Percentiles rank a stretch among this genome's conserved stretches.
These are phyloP conservation scores for Pistacia integerrima DNA, from an alignment of 345 rosid species.

Conservation along the genomic window DNA sequence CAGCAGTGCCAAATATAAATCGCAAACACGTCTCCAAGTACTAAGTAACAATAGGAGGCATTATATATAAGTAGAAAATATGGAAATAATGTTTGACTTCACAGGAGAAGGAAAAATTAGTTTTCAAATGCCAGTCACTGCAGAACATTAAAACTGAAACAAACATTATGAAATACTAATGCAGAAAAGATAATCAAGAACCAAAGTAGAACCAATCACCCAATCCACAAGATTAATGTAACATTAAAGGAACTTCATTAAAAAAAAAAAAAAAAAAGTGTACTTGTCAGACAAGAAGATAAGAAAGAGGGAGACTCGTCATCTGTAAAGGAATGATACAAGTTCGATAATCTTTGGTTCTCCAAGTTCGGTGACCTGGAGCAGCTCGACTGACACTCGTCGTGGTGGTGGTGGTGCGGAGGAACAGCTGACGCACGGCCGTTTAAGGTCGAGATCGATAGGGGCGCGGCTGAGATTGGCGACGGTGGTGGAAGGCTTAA, in stretches of 20 bases:
- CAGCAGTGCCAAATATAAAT: background rate
- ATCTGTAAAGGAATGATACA: too few relatives aligned
- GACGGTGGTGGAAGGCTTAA: too few relatives aligned
- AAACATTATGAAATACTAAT: background rate
- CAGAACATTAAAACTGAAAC: background rate
- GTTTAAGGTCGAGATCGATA: too few relatives aligned
- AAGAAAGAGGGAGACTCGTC: background rate
- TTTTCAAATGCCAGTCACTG: background rate
- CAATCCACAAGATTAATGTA: background rate
- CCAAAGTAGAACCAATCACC: background rate
- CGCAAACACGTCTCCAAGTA: background rate
- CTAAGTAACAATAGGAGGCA: background rate
- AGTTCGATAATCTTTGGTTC: too few relatives aligned
- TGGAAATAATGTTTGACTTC: background rate
- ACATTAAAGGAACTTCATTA: background rate
- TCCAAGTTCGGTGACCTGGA: too few relatives aligned
- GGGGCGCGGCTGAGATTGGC: too few relatives aligned
- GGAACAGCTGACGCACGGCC: too few relatives aligned
- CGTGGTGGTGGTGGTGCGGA: too few relatives aligned
- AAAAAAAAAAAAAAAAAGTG: background rate
- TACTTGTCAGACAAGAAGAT: background rate
- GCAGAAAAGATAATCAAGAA: background rate
- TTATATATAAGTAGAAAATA: background rate
- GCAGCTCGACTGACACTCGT: too few relatives aligned
- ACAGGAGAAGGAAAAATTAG: background rate